These are phyloP conservation scores for Talaromyces thailandensis DNA, from an alignment of 495 filamentous ascomycete genomes.

Conservation along the genomic window DNA sequence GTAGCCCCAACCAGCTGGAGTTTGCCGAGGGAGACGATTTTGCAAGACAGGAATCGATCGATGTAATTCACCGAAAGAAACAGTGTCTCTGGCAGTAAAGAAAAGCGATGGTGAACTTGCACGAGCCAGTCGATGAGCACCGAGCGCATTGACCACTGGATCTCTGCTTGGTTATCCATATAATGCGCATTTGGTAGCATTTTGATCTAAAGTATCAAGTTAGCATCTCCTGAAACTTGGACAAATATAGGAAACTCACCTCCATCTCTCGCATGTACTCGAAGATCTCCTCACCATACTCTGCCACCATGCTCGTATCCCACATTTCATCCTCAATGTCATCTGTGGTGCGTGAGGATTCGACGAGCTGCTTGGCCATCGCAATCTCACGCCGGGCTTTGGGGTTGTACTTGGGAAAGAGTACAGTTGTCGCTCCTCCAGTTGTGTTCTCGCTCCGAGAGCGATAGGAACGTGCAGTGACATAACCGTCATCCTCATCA, in stretches of 20 bases:
- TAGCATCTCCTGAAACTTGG: slow-evolving; percentile 7
- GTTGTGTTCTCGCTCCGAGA: slow-evolving; percentile 78
- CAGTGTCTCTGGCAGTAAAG: slow-evolving; percentile 84
- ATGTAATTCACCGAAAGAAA: slow-evolving; percentile 93
- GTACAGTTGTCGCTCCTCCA: slow-evolving; percentile 56
- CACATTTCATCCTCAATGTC: slow-evolving; percentile 79
- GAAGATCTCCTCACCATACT: slow-evolving; percentile 95
- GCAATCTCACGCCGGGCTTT: slow-evolving; percentile 58
- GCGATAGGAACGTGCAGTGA: slow-evolving; percentile 62
- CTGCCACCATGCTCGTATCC: slow-evolving; percentile 97
- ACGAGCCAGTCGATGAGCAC: slow-evolving; percentile 98
- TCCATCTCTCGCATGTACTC: slow-evolving; percentile 81
- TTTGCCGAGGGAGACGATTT: slow-evolving; percentile 90
- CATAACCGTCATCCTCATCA: slow-evolving; percentile 76
- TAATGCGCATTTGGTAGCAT: slow-evolving; percentile 85
- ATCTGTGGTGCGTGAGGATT: slow-evolving; percentile 44
- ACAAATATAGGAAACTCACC: slow-evolving; percentile 42
- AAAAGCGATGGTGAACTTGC: slow-evolving; percentile 89
- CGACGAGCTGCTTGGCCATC: slow-evolving; percentile 57
- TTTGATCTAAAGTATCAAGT: slow-evolving; percentile 43
- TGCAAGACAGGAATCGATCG: slow-evolving; percentile 90
- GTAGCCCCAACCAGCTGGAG: slow-evolving; percentile 94
- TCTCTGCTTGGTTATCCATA: slow-evolving; percentile 95
- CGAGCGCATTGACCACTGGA: slow-evolving; percentile 97
- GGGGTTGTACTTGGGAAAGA: slow-evolving; percentile 61